Base-by-base conservation (phyloP, 179 eudicot species). In the Silene coronaria region DNA sequence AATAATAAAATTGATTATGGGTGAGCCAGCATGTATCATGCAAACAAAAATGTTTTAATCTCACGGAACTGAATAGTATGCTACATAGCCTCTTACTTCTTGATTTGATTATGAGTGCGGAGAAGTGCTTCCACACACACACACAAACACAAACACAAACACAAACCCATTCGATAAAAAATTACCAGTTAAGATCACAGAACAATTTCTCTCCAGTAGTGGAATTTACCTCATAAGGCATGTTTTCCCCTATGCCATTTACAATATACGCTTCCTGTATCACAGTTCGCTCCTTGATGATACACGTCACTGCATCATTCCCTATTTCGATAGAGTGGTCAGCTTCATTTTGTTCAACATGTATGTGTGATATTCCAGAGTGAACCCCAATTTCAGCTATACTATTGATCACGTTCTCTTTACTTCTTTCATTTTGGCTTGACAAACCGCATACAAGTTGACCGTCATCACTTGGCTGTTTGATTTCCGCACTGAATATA, bases 401-500 rank as follows among this genome's bases (percentile, higher is more conserved):
- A 71, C 28, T 53, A n/a, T 26, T 62, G 51, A 59, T 67, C 70
- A 21, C 65, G 30, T 70, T 65, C 70, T 75, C 81, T 65, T 80
- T 75, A 76, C 67, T 51, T 66, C 36, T 30, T 51, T 61, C 72
- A 27, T 69, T 80, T 42, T 84, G 80, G 72, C 77, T 82, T 26
- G 60, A 61, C 27, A 83, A 61, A 74, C 55, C 74, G 76, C 45
- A 4, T 6, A 81, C 72, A 64, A 58, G 84, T 63, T 85, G 88
- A 59, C 83, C 77, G 60, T 81, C 84, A 59, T 77, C 77, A 74
- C 71, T 69, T 8, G 78, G 70, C 53, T 75, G 76, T 74, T 76
- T 57, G 65, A 78, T 57, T 71, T 80, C 67, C 46, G 64, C 60
- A 71, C 96, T 91, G 65, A 70, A 73, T 77, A 73, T 22, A 71